These are phyloP conservation scores for Trichophyton schoenleinii DNA, from an alignment of 2,329 filamentous ascomycete species.

Conservation along the genomic window DNA sequence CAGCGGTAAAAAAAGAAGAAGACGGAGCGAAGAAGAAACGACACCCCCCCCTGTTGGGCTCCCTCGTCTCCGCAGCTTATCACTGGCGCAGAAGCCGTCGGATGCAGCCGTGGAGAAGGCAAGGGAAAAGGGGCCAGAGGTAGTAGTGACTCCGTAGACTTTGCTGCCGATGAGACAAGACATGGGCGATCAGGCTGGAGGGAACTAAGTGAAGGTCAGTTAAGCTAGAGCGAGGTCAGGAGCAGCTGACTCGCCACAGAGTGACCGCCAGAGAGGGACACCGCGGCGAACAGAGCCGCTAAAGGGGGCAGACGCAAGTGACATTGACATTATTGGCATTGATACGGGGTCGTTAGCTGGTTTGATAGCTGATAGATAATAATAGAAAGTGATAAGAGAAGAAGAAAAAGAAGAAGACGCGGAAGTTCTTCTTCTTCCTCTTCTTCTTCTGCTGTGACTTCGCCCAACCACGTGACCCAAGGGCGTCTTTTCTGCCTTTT, in stretches of 20 bases:
- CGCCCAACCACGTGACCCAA: conserved; percentile 5
- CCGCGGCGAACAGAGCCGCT: too few relatives aligned
- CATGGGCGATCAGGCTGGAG: not conserved
- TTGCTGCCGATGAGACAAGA: not conserved
- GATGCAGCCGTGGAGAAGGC: not conserved
- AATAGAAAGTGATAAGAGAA: not conserved
- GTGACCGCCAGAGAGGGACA: not conserved
- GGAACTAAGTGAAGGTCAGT: not conserved
- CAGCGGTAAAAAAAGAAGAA: too few relatives aligned
- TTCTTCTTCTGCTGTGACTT: not conserved
- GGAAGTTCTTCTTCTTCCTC: not conserved
- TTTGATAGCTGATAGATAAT: too few relatives aligned
- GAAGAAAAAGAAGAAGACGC: not conserved
- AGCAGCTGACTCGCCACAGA: not conserved
- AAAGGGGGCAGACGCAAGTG: too few relatives aligned
- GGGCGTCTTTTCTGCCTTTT: not conserved
- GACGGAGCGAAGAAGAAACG: too few relatives aligned
- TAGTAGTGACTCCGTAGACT: too few relatives aligned
- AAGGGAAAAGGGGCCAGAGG: not conserved
- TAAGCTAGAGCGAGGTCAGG: too few relatives aligned
- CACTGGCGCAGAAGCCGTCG: not conserved
- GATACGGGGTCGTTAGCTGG: too few relatives aligned
- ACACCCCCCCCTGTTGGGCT: too few relatives aligned
- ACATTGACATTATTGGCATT: too few relatives aligned
- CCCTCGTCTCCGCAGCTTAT: not conserved